phyloP scores from a whole-genome alignment of 441 rosid species.

The Pelargonium cotyledonis region DNA sequence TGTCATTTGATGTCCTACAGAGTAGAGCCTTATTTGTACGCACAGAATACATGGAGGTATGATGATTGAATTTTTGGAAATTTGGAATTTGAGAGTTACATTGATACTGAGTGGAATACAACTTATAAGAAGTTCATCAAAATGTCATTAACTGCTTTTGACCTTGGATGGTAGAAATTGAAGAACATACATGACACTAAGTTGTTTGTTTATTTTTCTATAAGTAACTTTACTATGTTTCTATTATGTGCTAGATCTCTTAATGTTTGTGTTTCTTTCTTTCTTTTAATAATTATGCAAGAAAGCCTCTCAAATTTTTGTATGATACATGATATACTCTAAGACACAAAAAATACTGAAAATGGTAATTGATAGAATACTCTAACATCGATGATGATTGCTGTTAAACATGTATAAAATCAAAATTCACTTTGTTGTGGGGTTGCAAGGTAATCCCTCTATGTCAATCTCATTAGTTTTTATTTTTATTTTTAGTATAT shows the following conservation, averaged over 20 bases:
- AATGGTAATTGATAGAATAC: neutral
- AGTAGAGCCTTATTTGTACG: no score
- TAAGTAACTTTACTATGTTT: neutral
- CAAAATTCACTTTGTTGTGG: neutral
- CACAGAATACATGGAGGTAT: no score
- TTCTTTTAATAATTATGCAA: neutral
- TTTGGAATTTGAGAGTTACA: no score
- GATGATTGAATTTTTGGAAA: no score
- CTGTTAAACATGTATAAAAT: neutral
- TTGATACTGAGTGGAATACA: no score
- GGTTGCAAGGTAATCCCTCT: conserved; percentile 1
- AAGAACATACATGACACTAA: neutral
- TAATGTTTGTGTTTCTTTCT: no score
- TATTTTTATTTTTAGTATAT: neutral
- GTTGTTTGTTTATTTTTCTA: neutral
- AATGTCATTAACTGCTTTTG: neutral
- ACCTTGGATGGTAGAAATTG: neutral
- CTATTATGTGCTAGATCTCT: no score
- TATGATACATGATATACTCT: neutral
- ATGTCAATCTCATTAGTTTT: neutral
- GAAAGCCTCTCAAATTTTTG: neutral
- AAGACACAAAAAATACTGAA: neutral
- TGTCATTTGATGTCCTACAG: no score
- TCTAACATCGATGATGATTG: neutral
- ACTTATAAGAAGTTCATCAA: neutral